Base-by-base conservation (phyloP, 352 stramenopile species). In the Globisporangium irregulare region DNA sequence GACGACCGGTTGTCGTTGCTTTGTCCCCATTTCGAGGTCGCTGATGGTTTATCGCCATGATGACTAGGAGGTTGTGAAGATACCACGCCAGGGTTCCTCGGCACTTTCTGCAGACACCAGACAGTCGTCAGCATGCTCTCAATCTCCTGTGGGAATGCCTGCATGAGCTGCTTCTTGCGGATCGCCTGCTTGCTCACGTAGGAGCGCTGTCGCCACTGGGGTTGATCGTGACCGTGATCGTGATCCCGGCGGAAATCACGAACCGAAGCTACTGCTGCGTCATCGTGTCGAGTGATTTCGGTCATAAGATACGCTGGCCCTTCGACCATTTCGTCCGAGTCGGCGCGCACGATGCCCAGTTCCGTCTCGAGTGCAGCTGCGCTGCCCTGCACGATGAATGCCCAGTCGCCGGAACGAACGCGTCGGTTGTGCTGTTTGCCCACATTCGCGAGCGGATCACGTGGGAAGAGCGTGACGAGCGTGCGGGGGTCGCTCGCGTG, bases 391-490 rank as follows among this genome's bases (percentile, higher is more conserved):
- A 78, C 68, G 8, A 87, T 22, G 53, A 79, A 85, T n/a, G 68
- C 66, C 14, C 57, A 58, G 24, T 85, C 75, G 0, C 68, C 72
- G 0, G 56, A 62, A 0, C 27, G 63, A 8, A 87, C 43, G 32
- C 57, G 59, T n/a, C 38, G 38, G 12, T 69, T 69, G 7, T 74
- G 70, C n/a, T 73, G 71, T 29, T 65, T 72, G 5, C 59, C 61
- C 4, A 67, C 36, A 18, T 43, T 68, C 0, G 36, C 34, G 1
- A 78, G 57, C 4, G 77, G 69, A 46, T 82, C 68, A 12, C 69
- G 72, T 18, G 71, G 68, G 25, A 87, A 85, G 22, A 85, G 59
- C 6, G 70, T 82, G 20, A 87, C 38, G n/a, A 76, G 24, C 14
- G 79, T 82, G 0, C 75, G 67, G 1, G 75, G 68, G 41, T 87